A percentile compares a stretch with the other conserved stretches of the same genome.
These are phyloP conservation scores for Begonia fuchsioides DNA, from an alignment of 306 rosid species.

Conservation along the genomic window DNA sequence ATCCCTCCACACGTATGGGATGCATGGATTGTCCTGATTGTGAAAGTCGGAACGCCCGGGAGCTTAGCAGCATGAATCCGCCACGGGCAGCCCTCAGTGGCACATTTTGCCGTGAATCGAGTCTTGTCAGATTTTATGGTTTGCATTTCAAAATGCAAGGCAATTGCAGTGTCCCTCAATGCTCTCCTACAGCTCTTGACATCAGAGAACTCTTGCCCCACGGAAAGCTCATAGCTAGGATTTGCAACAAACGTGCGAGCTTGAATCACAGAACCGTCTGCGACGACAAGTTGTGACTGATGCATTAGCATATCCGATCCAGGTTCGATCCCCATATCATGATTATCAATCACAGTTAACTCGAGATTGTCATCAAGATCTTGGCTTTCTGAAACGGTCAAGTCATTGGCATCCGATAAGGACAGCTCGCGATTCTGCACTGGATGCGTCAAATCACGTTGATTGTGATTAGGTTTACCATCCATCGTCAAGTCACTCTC, in stretches of 20 bases:
- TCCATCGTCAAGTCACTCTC: background rate
- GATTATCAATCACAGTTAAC: constrained; percentile 32
- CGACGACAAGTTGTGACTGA: constrained; percentile 28
- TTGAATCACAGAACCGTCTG: constrained; percentile 32
- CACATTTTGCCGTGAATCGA: constrained; percentile 80
- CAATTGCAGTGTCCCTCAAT: constrained; percentile 77
- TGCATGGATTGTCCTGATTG: constrained; percentile 67
- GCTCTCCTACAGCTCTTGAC: constrained; percentile 87
- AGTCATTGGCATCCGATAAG: constrained; percentile 36
- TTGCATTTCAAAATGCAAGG: constrained; percentile 75
- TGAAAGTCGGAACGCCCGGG: constrained; percentile 82
- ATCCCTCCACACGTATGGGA: constrained; percentile 72
- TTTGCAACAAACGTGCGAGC: constrained; percentile 32
- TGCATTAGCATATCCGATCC: constrained; percentile 26
- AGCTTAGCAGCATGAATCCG: constrained; percentile 91
- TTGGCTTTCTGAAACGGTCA: constrained; percentile 43
- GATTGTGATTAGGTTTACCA: background rate
- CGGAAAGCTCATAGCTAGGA: constrained; percentile 46
- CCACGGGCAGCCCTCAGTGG: constrained; percentile 85
- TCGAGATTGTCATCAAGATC: constrained; percentile 51
- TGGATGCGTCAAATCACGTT: background rate
- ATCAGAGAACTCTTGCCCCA: constrained; percentile 84
- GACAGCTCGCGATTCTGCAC: constrained; percentile 28
- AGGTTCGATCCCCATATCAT: constrained; percentile 46
- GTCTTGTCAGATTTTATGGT: constrained; percentile 87